These are phyloP conservation scores for Kingdonia uniflora DNA, from an alignment of 164 flowering plant genomes.

Conservation along the genomic window DNA sequence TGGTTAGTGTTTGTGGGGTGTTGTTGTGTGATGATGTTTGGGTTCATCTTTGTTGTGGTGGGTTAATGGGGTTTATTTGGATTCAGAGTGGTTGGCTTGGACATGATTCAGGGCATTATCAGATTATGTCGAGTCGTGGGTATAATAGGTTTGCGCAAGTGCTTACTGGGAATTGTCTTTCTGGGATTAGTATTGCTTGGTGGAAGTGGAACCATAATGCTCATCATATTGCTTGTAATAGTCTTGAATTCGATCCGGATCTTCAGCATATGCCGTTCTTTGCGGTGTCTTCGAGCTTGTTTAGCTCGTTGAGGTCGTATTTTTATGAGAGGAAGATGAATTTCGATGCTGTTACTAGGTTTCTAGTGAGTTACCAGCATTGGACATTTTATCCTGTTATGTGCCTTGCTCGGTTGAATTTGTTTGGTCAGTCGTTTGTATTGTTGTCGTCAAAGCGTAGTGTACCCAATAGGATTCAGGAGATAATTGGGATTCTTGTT, in stretches of 20 bases:
- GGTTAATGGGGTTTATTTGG: slow-evolving; percentile 45
- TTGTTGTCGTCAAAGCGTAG: slow-evolving; percentile 9
- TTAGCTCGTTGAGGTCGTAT: slow-evolving; percentile 18
- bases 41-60: slow-evolving; percentile 34
- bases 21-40: slow-evolving; percentile 15
- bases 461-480: slow-evolving; percentile 9
- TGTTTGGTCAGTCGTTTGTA: slow-evolving; percentile 10
- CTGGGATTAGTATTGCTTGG: slow-evolving; percentile 69
- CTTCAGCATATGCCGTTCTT: slow-evolving; percentile 17
- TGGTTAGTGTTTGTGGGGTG: slow-evolving; percentile 34
- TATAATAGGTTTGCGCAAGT: slow-evolving; percentile 33
- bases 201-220: slow-evolving; percentile 73
- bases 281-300: slow-evolving; percentile 10
- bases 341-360: slow-evolving; percentile 33
- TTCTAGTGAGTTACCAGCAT: slow-evolving; percentile 57
- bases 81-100: slow-evolving; percentile 49
- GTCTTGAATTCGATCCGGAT: slow-evolving; percentile 51
- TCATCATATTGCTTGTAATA: slow-evolving; percentile 53
- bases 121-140: slow-evolving; percentile 24
- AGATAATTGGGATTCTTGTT: slow-evolving; percentile 10
- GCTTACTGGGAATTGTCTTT: slow-evolving; percentile 43
- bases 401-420: slow-evolving; percentile 13
- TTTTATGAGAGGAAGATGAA: slow-evolving; percentile 43
- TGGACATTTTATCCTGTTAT: slow-evolving; percentile 30
- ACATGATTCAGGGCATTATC: slow-evolving; percentile 62